Percentiles rank a stretch among this genome's conserved stretches.
Evolutionary conservation across 495 filamentous ascomycete species (phyloP).

Genomic region (Talaromyces adpressus): DNA sequence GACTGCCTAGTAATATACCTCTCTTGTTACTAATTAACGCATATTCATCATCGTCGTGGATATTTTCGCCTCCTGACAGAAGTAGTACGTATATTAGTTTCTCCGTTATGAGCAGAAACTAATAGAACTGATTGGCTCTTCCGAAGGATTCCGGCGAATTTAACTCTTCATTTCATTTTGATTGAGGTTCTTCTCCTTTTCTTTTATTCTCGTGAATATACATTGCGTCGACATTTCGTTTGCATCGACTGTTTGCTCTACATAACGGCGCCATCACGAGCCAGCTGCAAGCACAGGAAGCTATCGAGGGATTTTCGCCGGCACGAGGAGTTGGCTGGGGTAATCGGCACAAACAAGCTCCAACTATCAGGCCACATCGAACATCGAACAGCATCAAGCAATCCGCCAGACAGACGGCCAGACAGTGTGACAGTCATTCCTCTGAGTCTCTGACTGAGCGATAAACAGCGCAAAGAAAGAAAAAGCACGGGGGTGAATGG

Average conservation of each 20-base stretch:
- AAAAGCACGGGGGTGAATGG: neutral
- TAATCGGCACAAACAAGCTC: neutral
- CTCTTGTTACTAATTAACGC: neutral
- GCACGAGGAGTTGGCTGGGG: neutral
- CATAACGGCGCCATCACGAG: neutral
- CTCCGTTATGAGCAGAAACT: neutral
- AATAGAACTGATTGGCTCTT: neutral
- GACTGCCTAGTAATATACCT: neutral
- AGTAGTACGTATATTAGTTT: neutral
- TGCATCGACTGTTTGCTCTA: neutral
- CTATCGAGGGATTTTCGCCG: neutral
- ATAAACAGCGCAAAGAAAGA: neutral
- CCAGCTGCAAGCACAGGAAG: neutral
- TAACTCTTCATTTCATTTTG: conserved; percentile 8
- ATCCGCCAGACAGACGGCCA: neutral
- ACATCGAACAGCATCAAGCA: neutral
- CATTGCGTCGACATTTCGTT: neutral
- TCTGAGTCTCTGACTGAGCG: too few relatives aligned
- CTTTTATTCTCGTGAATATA: conserved; percentile 8
- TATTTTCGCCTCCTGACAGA: neutral
- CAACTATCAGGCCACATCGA: too few relatives aligned
- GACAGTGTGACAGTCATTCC: neutral
- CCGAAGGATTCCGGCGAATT: neutral
- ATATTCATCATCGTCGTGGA: neutral
- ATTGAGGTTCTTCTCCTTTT: conserved; percentile 14